Evolutionary conservation across 208 protist genomes (phyloP), one percentile per base, ranked within the genome.

Genomic region (Leishmania arabica): DNA sequence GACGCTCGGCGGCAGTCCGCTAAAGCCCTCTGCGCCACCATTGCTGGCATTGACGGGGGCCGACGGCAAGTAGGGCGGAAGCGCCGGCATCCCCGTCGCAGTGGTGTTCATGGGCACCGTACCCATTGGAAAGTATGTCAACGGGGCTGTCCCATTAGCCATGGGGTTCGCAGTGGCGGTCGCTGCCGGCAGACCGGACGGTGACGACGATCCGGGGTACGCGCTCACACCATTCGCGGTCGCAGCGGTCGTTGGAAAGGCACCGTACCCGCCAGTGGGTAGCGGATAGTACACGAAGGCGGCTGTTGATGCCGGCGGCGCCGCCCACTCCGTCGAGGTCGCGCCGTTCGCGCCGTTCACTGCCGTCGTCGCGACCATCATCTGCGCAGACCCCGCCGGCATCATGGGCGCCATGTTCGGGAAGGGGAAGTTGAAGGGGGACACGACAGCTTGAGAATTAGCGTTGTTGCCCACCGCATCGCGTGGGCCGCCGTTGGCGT

Each of bases 281-380:
- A 85, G 4, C 9, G 82, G 60, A 58, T 79, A 85, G 82, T 81
- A 85, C 70, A 85, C 62, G 11, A 78, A 54, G 27, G 82, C 56
- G 11, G 53, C n/a, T 45, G 66, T 49, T 8, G 72, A 27, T 0
- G 70, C 70, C 5, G 34, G 49, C 49, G 75, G 8, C 24, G 74
- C 53, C 47, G 31, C 70, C 65, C 82, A 78, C 24, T 85, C 77
- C 3, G 68, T 62, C 13, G 37, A 27, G 19, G 74, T 75, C 40
- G 37, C 53, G 47, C 72, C 40, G 70, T 11, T 76, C 15, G 51
- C 8, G 34, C 53, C 34, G 72, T n/a, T 60, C 51, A 76, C 21
- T 42, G 49, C 72, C 1, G 51, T 24, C n/a, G 40, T 17, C 40
- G 65, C 7, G 37, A 71, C 37, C 65, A 71, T 71, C 65, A 71